Percentiles rank a stretch among this genome's conserved stretches.
Evolutionary conservation across 768 basidiomycete genomes (phyloP).

Genomic region (Sarcomyxa edulis): DNA sequence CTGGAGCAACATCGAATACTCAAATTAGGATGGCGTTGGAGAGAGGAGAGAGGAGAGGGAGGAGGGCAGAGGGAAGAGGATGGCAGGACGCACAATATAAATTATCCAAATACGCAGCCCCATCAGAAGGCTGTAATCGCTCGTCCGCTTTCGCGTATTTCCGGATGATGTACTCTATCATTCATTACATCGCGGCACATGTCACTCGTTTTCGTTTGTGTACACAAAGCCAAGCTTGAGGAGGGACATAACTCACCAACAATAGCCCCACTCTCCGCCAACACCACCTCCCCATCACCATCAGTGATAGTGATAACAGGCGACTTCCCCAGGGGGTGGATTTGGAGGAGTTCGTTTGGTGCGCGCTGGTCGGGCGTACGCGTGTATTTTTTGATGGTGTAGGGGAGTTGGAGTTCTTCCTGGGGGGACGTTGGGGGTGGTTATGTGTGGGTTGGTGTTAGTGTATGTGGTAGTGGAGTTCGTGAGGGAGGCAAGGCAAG

Average conservation of each 20-base stretch:
- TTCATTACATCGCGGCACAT: background rate
- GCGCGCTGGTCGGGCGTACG: constrained; percentile 24
- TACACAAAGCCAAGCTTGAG: background rate
- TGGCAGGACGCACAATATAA: constrained; percentile 27
- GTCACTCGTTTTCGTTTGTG: constrained; percentile 6
- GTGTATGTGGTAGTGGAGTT: background rate
- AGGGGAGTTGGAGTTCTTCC: constrained; percentile 48
- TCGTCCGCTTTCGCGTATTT: constrained; percentile 34
- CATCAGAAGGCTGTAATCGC: constrained; percentile 16
- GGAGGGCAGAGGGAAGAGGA: background rate
- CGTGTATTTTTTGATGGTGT: constrained; percentile 37
- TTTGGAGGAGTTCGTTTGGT: constrained; percentile 27
- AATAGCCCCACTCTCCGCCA: constrained; percentile 36
- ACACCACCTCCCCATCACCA: constrained; percentile 36
- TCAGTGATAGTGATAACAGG: constrained; percentile 44
- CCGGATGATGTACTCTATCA: constrained; percentile 35
- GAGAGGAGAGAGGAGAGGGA: background rate
- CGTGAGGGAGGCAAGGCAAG: background rate
- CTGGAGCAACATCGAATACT: constrained; percentile 18
- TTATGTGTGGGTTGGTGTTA: background rate
- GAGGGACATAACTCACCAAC: constrained; percentile 23
- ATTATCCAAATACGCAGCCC: constrained; percentile 26
- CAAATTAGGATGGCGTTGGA: background rate
- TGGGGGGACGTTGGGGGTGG: constrained; percentile 15
- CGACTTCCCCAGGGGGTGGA: constrained; percentile 41